phyloP scores from a whole-genome alignment of 2,329 filamentous ascomycete species.

The Botryotinia narcissicola region DNA sequence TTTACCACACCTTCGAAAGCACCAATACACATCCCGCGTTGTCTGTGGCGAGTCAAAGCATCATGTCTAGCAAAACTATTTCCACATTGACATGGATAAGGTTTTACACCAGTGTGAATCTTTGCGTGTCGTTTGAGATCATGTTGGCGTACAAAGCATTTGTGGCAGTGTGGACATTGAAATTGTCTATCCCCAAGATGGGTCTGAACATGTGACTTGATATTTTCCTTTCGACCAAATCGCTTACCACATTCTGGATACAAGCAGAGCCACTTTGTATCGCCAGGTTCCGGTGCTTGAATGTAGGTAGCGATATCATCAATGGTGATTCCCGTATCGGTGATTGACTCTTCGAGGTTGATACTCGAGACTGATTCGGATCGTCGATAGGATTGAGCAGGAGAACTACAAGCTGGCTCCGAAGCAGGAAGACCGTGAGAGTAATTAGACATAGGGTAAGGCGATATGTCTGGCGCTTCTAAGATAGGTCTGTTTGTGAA shows the following conservation, averaged over 20 bases:
- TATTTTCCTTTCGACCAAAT: slow-evolving; percentile 98
- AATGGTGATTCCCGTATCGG: slow-evolving; percentile 78
- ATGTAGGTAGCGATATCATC: slow-evolving; percentile 82
- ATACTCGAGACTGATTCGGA: slow-evolving; percentile 59
- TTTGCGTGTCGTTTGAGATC: slow-evolving; percentile 97
- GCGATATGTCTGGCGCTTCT: slow-evolving; percentile 29
- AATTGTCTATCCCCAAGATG: slow-evolving; percentile 96
- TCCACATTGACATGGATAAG: slow-evolving; percentile 90
- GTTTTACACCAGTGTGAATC: slow-evolving; percentile 94
- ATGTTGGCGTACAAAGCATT: slow-evolving; percentile 95
- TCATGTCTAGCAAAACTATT: slow-evolving; percentile 95
- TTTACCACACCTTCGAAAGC: slow-evolving; percentile 80
- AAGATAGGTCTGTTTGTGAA: slow-evolving; percentile 48
- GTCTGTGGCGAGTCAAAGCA: slow-evolving; percentile 87
- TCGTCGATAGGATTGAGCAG: slow-evolving; percentile 47
- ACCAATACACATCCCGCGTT: slow-evolving; percentile 94
- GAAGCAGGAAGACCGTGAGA: slow-evolving; percentile 24
- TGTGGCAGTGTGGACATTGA: slow-evolving; percentile 87
- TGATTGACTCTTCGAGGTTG: slow-evolving; percentile 64
- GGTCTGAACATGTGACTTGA: slow-evolving; percentile 97
- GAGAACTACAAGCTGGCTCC: slow-evolving; percentile 24
- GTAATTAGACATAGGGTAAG: slow-evolving; percentile 27
- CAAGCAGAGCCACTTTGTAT: slow-evolving; percentile 77
- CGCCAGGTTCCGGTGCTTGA: slow-evolving; percentile 65
- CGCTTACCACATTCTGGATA: slow-evolving; percentile 78